Evolutionary conservation across 371 early-diverging fungal species (phyloP).

Genomic region (Syncephalastrum sp.): DNA sequence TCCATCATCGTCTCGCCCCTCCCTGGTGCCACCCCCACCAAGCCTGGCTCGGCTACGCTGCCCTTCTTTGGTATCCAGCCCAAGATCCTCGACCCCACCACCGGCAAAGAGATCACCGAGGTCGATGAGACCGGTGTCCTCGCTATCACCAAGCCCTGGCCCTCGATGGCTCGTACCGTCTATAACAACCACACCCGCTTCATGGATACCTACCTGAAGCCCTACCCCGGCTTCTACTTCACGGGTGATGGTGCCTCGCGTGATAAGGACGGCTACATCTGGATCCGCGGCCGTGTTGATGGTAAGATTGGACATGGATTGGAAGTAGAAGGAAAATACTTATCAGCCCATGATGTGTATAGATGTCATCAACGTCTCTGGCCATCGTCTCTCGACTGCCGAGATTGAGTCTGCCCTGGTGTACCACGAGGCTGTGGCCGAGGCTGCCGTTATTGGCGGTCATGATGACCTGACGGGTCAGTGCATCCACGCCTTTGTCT

Average conservation of each 20-base stretch:
- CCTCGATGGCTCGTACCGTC: constrained; percentile 93
- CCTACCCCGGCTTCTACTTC: constrained; percentile 88
- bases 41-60: constrained; percentile 95
- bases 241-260: constrained; percentile 89
- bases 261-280: constrained; percentile 93
- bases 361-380: constrained; percentile 98
- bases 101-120: constrained; percentile 75
- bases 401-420: constrained; percentile 94
- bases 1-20: constrained; percentile 92
- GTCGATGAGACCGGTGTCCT: constrained; percentile 88
- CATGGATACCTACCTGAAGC: constrained; percentile 85
- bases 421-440: constrained; percentile 77
- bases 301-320: constrained; percentile 26
- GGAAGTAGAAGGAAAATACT: background rate
- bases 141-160: constrained; percentile 87
- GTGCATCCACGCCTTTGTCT: constrained; percentile 75
- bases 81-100: constrained; percentile 78
- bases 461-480: constrained; percentile 94
- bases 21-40: constrained; percentile 85
- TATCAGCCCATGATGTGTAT: constrained; percentile 9
- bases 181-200: constrained; percentile 88
- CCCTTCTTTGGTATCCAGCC: constrained; percentile 97
- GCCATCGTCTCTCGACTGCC: constrained; percentile 95
- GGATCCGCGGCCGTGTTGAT: constrained; percentile 95
- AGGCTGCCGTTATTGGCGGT: constrained; percentile 94